These are phyloP conservation scores for Trichoderma endophyticum DNA, from an alignment of 2,329 filamentous ascomycete species.

Conservation along the genomic window DNA sequence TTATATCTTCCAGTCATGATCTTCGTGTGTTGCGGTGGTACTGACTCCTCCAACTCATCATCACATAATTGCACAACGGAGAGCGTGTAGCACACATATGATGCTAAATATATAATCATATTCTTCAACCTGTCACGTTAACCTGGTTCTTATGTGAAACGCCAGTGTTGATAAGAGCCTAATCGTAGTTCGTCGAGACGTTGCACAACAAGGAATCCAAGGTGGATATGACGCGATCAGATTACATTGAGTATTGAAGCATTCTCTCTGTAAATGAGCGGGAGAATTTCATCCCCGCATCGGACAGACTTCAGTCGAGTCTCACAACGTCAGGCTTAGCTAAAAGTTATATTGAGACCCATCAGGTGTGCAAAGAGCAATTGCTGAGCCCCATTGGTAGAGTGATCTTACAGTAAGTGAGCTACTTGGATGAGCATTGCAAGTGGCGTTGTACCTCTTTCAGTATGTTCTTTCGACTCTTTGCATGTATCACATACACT, in stretches of 20 bases:
- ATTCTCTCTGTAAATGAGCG: background rate
- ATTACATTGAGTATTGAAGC: background rate
- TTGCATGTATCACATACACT: background rate
- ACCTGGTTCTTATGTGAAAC: background rate
- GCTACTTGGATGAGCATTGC: background rate
- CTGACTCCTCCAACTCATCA: background rate
- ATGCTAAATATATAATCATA: background rate
- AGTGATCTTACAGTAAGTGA: background rate
- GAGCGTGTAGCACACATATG: background rate
- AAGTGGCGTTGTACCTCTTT: background rate
- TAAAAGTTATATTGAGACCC: background rate
- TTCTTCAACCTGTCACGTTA: background rate
- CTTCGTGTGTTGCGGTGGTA: background rate
- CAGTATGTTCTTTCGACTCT: background rate
- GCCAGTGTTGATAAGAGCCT: background rate
- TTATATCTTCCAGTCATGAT: background rate
- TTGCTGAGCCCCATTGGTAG: background rate
- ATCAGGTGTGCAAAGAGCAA: background rate
- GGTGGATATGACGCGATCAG: background rate
- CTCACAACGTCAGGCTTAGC: background rate
- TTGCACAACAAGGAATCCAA: background rate
- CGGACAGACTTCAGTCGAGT: background rate
- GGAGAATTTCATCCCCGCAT: background rate
- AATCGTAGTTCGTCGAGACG: background rate
- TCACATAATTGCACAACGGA: background rate